These are phyloP conservation scores for Fragosphaeria purpurea DNA, from an alignment of 2,329 filamentous ascomycete species.

Conservation along the genomic window DNA sequence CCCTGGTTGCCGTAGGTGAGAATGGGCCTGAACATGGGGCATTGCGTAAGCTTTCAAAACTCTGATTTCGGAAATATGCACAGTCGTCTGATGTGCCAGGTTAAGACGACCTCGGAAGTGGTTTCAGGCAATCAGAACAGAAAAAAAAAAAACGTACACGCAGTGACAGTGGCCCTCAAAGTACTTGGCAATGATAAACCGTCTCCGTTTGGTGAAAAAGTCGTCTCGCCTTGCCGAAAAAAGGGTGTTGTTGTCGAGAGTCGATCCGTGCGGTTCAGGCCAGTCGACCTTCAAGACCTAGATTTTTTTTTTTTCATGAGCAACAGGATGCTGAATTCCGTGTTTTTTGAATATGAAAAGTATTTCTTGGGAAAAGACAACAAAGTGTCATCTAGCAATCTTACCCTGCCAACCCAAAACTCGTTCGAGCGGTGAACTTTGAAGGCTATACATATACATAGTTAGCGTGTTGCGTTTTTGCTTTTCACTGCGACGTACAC, in stretches of 20 bases:
- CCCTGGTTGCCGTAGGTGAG: conserved; percentile 43
- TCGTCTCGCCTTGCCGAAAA: neutral
- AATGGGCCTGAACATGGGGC: conserved; percentile 33
- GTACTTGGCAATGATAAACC: conserved; percentile 44
- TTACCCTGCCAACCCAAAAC: conserved; percentile 33
- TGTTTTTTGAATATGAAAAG: no score
- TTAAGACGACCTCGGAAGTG: no score
- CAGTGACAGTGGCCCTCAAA: conserved; percentile 44
- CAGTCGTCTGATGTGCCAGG: no score
- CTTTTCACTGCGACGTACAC: no score
- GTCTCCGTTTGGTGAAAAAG: conserved; percentile 16
- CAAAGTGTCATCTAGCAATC: conserved; percentile 4
- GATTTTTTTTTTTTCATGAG: neutral
- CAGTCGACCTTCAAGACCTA: conserved; percentile 5
- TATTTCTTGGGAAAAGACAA: no score
- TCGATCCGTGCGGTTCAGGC: conserved; percentile 1
- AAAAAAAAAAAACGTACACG: conserved; percentile 33
- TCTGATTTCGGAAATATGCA: no score
- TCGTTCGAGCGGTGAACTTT: conserved; percentile 26
- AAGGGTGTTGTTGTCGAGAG: conserved; percentile 15
- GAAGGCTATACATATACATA: conserved; percentile 23
- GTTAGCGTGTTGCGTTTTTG: no score
- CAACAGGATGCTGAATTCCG: no score
- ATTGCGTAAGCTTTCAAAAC: neutral
- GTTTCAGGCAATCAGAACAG: no score